phyloP scores from a whole-genome alignment of 2,329 filamentous ascomycete genomes.

The Lachnellula occidentalis region DNA sequence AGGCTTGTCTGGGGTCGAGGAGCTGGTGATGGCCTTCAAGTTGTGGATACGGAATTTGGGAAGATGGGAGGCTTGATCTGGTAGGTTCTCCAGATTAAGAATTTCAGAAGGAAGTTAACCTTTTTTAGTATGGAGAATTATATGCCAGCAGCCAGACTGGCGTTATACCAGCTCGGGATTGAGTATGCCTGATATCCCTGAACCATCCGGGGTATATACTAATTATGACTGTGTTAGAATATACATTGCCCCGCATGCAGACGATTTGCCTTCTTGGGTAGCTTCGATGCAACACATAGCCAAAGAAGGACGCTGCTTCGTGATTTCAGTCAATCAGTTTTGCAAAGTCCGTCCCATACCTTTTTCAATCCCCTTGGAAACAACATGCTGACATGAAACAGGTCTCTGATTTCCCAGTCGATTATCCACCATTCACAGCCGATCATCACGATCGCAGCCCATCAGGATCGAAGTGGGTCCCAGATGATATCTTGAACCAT shows the following conservation, averaged over 20 bases:
- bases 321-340: conserved; percentile 38
- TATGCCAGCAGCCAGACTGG: conserved; percentile 38
- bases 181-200: conserved; percentile 16
- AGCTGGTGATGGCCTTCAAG: conserved; percentile 35
- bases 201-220: conserved; percentile 14
- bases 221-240: conserved; percentile 21
- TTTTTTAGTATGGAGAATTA: conserved; percentile 38
- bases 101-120: conserved; percentile 12
- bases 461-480: conserved; percentile 32
- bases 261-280: conserved; percentile 31
- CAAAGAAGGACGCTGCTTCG: conserved; percentile 41
- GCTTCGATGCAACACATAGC: conserved; percentile 41
- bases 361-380: background rate
- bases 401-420: conserved; percentile 35
- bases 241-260: conserved; percentile 28
- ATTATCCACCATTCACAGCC: conserved; percentile 38
- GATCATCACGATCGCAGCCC: conserved; percentile 35
- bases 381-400: background rate
- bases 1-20: conserved; percentile 37
- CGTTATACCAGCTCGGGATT: conserved; percentile 38
- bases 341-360: conserved; percentile 30
- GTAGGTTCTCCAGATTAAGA: too few species aligned
- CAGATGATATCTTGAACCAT: conserved; percentile 36
- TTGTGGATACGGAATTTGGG: conserved; percentile 37
- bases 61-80: conserved; percentile 34